Evolutionary conservation across 1,284 basidiomycete species (phyloP), one percentile per base, ranked within the genome.

Genomic region (Leccinum subrobustum): DNA sequence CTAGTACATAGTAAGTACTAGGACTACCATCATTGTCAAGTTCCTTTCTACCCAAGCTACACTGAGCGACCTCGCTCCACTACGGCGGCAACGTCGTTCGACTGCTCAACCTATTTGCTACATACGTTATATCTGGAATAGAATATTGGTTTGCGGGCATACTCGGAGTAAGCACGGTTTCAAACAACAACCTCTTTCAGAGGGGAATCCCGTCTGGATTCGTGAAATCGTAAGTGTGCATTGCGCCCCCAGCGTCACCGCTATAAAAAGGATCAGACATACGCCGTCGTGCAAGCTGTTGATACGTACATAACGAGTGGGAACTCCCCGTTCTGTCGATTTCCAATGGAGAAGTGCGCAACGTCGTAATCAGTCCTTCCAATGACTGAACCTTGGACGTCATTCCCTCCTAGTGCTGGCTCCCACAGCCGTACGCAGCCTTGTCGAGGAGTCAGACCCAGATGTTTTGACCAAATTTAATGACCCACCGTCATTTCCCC

Each of bases 371-470:
- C 75, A 9, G 79, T 77, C 64, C 81, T 76, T 2, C 80, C 85
- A 14, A 90, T 65, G 6, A 83, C 68, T 12, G 61, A 69, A 8
- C 85, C 83, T 68, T 87, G 84, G 4, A 68, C 60, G 5, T 69
- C 64, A 57, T 79, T 74, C 16, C 61, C 66, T 6, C 83, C 76
- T 29, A 73, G 67, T 20, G 76, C 71, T 11, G 85, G 79, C 66
- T 89, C 81, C 88, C 88, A 91, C 29, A 88, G 66, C 20, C 87
- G 79, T 8, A 91, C 79, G 65, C 84, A 87, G 9, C 88, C 88
- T 89, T 65, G 42, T 54, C 33, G 50, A 56, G 37, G 35, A 47
- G 44, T 58, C 33, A 69, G 59, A 59, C 47, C n/a, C 57, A 29
- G 14, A 60, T 57, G 27, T 51, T 33, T 57, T 12, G 6, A 39